A percentile compares a stretch with the other conserved stretches of the same genome.
Evolutionary conservation across 2,329 filamentous ascomycete genomes (phyloP).

Genomic region (Magnaporthales sp.): DNA sequence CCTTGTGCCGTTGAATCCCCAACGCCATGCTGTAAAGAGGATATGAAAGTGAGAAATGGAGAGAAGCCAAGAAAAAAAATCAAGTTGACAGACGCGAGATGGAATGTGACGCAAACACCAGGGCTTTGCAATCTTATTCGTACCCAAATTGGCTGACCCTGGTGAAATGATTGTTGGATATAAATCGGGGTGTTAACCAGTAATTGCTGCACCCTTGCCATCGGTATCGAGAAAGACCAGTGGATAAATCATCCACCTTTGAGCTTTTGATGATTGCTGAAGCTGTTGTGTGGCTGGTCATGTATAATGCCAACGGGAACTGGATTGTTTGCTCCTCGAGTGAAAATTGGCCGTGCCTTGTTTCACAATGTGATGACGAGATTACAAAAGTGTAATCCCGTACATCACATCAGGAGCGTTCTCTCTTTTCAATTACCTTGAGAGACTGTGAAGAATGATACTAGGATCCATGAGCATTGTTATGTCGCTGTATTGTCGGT

Average conservation of each 20-base stretch:
- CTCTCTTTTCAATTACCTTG: not conserved
- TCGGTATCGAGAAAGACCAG: not conserved
- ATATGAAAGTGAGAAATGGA: slow-evolving; percentile 18
- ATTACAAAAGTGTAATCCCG: not conserved
- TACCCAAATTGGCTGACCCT: not conserved
- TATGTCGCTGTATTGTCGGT: not conserved
- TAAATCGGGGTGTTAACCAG: not conserved
- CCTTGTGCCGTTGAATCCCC: slow-evolving; percentile 16
- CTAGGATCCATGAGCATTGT: not conserved
- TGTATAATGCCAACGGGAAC: not conserved
- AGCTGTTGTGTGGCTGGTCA: not conserved
- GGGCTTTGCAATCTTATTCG: not conserved
- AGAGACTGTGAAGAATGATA: not conserved
- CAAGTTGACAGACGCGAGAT: not conserved
- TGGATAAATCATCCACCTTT: not conserved
- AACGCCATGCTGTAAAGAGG: slow-evolving; percentile 28
- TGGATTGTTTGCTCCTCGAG: not conserved
- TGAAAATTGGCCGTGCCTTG: not conserved
- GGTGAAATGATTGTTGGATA: not conserved
- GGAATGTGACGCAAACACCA: not conserved
- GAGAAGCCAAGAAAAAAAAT: not conserved
- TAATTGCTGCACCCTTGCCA: not conserved
- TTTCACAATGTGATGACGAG: not conserved
- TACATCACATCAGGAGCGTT: not conserved
- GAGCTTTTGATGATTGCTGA: not conserved